Evolutionary conservation across 352 stramenopile genomes (phyloP), one percentile per base, ranked within the genome.

Genomic region (Pythium scleroteichum): DNA sequence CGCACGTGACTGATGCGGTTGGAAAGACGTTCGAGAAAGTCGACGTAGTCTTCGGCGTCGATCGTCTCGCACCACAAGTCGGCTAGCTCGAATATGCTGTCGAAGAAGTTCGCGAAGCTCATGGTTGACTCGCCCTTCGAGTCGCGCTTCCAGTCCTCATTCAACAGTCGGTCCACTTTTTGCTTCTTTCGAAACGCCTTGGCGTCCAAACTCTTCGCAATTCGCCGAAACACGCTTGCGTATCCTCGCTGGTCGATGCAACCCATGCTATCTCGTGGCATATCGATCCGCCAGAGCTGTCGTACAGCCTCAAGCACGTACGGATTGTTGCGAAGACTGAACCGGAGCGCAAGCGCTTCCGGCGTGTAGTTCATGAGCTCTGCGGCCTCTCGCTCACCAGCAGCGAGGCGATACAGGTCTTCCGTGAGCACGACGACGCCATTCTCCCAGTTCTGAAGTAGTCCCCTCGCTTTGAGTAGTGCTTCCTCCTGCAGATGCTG

Each of bases 1-100:
- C 60, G 60, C 38, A 72, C 50, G 9, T 65, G 53, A 29, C 66
- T 88, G 26, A 91, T 75, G 12, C 76, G 51, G 8, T 66, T 47
- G 4, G 72, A 56, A 12, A 91, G 40, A 2, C 49, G 62, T 27
- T 69, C 54, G 17, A 92, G 67, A 53, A 92, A 92, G 3, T 41
- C 38, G 24, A 86, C 60, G 41, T 92, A 90, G 47, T 92, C 82
- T 4, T 78, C 68, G 9, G 63, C 79, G 24, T 92, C 69, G 44
- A 85, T 90, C 7, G 73, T 85, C 49, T 90, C 80, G 56, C 78
- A 90, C 80, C 80, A 92, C 19, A 90, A 63, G 66, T 92, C 80
- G 0, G 73, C 78, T 9, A 92, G 59, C 48, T 92, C 82, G 32
- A 92, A 92, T 3, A 87, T 74, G 41, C 75, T 85, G 42, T 92